Conservation (phyloP, 371 early-diverging fungal species). For the Coemansia sp. region DNA sequence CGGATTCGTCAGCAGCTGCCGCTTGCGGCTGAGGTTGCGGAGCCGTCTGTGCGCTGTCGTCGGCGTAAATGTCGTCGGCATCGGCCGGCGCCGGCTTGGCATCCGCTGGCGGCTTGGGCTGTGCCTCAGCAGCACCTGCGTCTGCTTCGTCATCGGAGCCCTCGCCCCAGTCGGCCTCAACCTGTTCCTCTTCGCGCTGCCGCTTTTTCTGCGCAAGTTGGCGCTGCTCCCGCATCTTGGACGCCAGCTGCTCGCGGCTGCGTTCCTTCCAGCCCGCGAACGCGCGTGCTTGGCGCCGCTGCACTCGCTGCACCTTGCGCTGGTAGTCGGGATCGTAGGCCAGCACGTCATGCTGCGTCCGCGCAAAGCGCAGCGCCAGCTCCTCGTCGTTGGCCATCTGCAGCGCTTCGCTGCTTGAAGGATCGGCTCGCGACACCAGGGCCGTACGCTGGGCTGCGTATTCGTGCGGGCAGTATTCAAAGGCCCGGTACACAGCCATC, state of each 20-base stretch:
- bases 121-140: not conserved
- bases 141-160: conserved; percentile 31
- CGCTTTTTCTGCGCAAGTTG: conserved; percentile 17
- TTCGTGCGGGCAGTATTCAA: conserved; percentile 23
- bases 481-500: conserved; percentile 44
- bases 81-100: not conserved
- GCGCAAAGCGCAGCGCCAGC: conserved; percentile 43
- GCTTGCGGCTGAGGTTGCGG: not conserved
- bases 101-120: not conserved
- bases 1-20: not conserved
- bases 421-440: not conserved
- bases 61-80: not conserved
- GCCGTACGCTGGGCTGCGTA: conserved; percentile 2
- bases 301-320: conserved; percentile 31
- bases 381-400: conserved; percentile 4
- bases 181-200: conserved; percentile 24
- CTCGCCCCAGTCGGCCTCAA: conserved; percentile 38
- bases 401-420: not conserved
- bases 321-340: conserved; percentile 46
- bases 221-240: conserved; percentile 11
- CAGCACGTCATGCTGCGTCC: conserved; percentile 36
- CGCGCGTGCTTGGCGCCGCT: conserved; percentile 18
- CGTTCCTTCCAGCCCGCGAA: conserved; percentile 25
- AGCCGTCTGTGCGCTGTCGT: not conserved
- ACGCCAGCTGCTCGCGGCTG: conserved; percentile 14